Conservation (phyloP, 352 stramenopile genomes). For the Chrysophaeum taylorii region DNA sequence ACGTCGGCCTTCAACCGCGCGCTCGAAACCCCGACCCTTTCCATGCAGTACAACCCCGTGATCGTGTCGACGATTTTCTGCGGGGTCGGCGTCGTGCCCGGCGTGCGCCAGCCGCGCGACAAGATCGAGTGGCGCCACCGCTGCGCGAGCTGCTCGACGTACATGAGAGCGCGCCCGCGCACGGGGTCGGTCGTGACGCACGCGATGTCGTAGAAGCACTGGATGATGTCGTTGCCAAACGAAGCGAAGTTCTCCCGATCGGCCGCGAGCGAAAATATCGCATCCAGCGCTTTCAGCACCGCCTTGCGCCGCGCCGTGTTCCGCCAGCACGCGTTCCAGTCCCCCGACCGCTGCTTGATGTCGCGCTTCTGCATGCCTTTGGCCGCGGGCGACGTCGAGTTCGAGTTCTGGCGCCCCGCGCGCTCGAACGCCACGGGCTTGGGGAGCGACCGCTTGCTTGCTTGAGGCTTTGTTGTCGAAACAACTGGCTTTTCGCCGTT, state of each 20-base stretch:
- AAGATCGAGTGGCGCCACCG: constrained; percentile 18
- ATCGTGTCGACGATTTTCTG: constrained; percentile 47
- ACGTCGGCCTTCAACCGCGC: constrained; percentile 52
- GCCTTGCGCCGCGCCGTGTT: not conserved
- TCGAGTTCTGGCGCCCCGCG: too few species aligned
- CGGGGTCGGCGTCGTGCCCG: constrained; percentile 6
- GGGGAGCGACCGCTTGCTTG: not conserved
- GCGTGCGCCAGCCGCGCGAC: constrained; percentile 20
- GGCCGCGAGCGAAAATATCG: constrained; percentile 23
- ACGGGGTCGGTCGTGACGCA: constrained; percentile 24
- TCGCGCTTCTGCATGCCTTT: too few species aligned
- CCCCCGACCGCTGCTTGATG: not conserved
- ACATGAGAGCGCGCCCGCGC: constrained; percentile 22
- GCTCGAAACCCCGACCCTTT: constrained; percentile 52
- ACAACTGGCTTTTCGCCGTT: too few species aligned
- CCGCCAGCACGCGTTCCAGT: not conserved
- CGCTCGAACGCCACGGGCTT: too few species aligned
- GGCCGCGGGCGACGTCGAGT: too few species aligned
- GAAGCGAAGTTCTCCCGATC: constrained; percentile 18
- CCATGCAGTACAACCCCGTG: constrained; percentile 54
- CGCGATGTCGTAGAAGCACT: constrained; percentile 32
- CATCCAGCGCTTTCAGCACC: constrained; percentile 11
- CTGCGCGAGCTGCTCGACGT: constrained; percentile 29
- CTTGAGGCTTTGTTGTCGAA: too few species aligned
- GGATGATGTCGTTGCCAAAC: constrained; percentile 30